Conservation (phyloP, 345 rosid species). For the Camelina laxa region DNA sequence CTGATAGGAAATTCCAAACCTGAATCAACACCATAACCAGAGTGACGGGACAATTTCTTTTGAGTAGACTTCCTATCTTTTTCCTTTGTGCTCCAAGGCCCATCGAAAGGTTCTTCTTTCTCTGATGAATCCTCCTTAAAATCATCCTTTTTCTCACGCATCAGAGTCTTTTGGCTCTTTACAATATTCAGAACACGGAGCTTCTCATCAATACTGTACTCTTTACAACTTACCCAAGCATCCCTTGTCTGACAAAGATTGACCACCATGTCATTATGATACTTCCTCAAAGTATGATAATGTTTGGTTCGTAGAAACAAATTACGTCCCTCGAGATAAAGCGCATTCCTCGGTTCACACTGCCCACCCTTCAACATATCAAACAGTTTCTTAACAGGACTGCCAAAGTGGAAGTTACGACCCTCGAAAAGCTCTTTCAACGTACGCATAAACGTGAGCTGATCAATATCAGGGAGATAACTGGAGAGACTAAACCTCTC, state of each 20-base stretch:
- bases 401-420: conserved; percentile 83
- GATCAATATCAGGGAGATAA: conserved; percentile 89
- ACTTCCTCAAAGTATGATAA: conserved; percentile 79
- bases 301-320: conserved; percentile 74
- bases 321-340: conserved; percentile 77
- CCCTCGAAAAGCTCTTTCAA: conserved; percentile 82
- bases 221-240: conserved; percentile 82
- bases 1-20: conserved; percentile 56
- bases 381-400: conserved; percentile 79
- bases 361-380: conserved; percentile 91
- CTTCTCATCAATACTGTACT: conserved; percentile 85
- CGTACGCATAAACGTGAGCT: conserved; percentile 62
- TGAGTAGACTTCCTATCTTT: conserved; percentile 59
- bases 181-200: conserved; percentile 82
- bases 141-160: conserved; percentile 74
- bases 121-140: conserved; percentile 64
- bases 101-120: conserved; percentile 64
- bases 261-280: conserved; percentile 80
- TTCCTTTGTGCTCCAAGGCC: conserved; percentile 59
- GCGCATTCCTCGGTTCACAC: conserved; percentile 93
- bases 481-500: conserved; percentile 73
- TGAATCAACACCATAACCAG: conserved; percentile 50
- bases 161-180: conserved; percentile 83
- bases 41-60: conserved; percentile 49
- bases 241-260: conserved; percentile 88